Percentiles rank a stretch among this genome's conserved stretches.
Conservation (phyloP, 2,329 filamentous ascomycete genomes). For the Endothia cerciana region DNA sequence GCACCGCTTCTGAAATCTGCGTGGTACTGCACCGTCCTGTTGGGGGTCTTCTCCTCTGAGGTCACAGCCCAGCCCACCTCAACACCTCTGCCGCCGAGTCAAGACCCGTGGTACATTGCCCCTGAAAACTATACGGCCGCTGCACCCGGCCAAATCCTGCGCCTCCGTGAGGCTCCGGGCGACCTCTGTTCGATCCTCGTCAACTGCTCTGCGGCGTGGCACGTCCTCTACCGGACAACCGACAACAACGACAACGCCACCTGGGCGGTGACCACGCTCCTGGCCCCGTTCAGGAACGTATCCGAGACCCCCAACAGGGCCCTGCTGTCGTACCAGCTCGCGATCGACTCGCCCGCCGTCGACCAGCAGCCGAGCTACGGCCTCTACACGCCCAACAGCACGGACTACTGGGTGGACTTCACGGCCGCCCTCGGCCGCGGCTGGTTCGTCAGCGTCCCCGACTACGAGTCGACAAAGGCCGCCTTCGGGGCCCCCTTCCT, state of each 20-base stretch:
- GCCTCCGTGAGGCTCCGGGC: not conserved
- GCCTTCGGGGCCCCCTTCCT: not conserved
- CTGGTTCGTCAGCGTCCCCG: slow-evolving; percentile 4
- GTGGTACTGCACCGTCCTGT: not conserved
- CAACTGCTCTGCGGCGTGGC: not conserved
- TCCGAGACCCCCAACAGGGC: not conserved
- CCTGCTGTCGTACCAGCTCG: not conserved
- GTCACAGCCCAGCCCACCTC: not conserved
- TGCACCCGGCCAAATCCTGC: not conserved
- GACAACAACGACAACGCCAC: not conserved
- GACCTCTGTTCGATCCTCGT: not conserved
- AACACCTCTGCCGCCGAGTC: not conserved
- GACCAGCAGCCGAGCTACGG: slow-evolving; percentile 5
- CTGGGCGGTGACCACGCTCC: slow-evolving; percentile 4
- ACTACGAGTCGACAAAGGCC: not conserved
- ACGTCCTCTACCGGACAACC: slow-evolving; percentile 1
- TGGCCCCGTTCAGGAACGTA: not conserved
- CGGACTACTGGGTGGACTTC: not conserved
- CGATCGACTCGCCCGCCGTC: not conserved
- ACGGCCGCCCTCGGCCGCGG: slow-evolving; percentile 4
- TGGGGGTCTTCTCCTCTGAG: not conserved
- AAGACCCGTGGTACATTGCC: slow-evolving; percentile 1
- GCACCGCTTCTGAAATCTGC: not conserved
- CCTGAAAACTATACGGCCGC: not conserved
- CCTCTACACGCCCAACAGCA: not conserved